Evolutionary conservation across 345 rosid genomes (phyloP).

Genomic region (Corchorus olitorius): DNA sequence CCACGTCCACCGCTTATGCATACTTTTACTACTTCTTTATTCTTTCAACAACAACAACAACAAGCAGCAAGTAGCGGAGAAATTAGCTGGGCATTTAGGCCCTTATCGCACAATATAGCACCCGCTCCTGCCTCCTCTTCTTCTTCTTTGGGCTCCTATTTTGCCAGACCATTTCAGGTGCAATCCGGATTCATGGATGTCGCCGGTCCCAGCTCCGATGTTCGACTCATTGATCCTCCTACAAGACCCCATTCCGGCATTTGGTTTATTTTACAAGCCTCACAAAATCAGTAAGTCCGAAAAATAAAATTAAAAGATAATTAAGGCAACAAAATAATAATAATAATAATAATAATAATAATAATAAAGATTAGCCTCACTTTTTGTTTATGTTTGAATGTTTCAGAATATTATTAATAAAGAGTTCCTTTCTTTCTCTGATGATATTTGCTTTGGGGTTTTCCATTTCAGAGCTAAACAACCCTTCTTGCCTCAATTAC

Average conservation of each 20-base stretch:
- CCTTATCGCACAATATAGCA: slow-evolving; percentile 43
- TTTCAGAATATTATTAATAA: too few relatives aligned
- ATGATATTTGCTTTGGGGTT: slow-evolving; percentile 4
- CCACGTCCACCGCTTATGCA: slow-evolving; percentile 34
- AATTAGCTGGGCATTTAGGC: slow-evolving; percentile 69
- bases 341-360: too few relatives aligned
- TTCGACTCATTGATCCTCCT: slow-evolving; percentile 79
- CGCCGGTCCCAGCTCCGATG: slow-evolving; percentile 67
- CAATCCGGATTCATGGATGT: slow-evolving; percentile 43
- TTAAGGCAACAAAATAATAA: neutral
- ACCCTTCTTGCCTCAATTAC: slow-evolving; percentile 92
- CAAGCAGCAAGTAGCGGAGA: slow-evolving; percentile 52
- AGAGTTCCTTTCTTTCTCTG: neutral
- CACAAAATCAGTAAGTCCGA: slow-evolving; percentile 86
- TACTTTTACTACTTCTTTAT: slow-evolving; percentile 36
- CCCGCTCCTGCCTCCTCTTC: slow-evolving; percentile 32
- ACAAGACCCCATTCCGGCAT: slow-evolving; percentile 83
- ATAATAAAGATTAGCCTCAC: slow-evolving; percentile 10
- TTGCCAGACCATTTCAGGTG: slow-evolving; percentile 57
- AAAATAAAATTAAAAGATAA: slow-evolving; percentile 11
- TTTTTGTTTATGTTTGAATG: neutral
- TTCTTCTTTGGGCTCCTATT: slow-evolving; percentile 57
- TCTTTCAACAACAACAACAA: slow-evolving; percentile 54
- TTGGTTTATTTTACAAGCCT: slow-evolving; percentile 95
- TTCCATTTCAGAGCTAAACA: slow-evolving; percentile 70